phyloP scores from a whole-genome alignment of 2,329 filamentous ascomycete species.

The Colletotrichum horii region DNA sequence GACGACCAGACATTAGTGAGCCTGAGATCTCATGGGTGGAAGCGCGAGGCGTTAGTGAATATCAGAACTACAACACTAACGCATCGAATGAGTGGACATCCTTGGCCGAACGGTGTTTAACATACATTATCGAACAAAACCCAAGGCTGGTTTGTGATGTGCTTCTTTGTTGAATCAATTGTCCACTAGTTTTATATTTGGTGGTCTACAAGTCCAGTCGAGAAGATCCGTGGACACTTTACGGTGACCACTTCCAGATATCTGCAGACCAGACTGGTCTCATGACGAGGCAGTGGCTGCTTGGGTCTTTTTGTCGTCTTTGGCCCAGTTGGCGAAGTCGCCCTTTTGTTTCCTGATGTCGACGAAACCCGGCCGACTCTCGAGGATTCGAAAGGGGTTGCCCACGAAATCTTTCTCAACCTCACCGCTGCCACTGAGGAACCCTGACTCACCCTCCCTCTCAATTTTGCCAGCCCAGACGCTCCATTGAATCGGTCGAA shows the following conservation, averaged over 20 bases:
- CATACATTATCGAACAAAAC: neutral
- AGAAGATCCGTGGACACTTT: neutral
- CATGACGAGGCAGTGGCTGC: neutral
- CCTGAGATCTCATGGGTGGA: neutral
- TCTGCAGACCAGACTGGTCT: neutral
- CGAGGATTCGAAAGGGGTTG: slow-evolving; percentile 81
- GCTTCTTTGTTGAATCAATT: neutral
- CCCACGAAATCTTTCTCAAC: slow-evolving; percentile 73
- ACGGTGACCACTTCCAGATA: neutral
- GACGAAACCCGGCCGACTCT: slow-evolving; percentile 83
- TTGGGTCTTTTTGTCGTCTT: slow-evolving; percentile 31
- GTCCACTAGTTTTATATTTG: neutral
- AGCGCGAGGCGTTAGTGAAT: neutral
- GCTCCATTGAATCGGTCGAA: slow-evolving; percentile 86
- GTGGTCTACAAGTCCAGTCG: neutral
- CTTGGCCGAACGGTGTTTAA: too few relatives aligned
- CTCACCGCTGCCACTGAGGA: slow-evolving; percentile 63
- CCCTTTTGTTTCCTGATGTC: slow-evolving; percentile 83
- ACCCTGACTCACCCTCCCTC: slow-evolving; percentile 69
- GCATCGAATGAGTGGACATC: too few relatives aligned
- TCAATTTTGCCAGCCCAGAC: slow-evolving; percentile 87
- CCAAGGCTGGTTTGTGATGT: neutral
- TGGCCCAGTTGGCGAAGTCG: slow-evolving; percentile 80
- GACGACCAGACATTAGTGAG: neutral
- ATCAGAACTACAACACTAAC: neutral